Percentiles rank a stretch among this genome's conserved stretches.
Evolutionary conservation across 768 basidiomycete species (phyloP).

Genomic region (Pisolithus microcarpus): DNA sequence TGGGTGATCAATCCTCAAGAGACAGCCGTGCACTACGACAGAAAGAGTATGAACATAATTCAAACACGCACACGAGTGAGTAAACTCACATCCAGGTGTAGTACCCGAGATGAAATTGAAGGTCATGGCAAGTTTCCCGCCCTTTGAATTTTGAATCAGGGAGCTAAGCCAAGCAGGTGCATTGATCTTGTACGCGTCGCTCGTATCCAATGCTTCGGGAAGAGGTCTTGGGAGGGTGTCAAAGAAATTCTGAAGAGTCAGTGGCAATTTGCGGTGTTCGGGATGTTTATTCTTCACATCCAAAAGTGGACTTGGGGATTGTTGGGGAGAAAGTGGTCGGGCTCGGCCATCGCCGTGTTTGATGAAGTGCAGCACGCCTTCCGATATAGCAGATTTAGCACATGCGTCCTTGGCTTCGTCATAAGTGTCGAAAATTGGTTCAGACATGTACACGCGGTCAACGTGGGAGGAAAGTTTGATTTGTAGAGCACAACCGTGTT

Average conservation of each 20-base stretch:
- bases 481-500: constrained; percentile 50
- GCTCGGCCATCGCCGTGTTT: constrained; percentile 47
- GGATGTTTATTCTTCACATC: constrained; percentile 5
- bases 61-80: not conserved
- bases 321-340: constrained; percentile 24
- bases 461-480: constrained; percentile 46
- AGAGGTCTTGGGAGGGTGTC: constrained; percentile 62
- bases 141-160: constrained; percentile 44
- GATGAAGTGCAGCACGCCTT: constrained; percentile 56
- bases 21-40: constrained; percentile 49
- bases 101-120: constrained; percentile 42
- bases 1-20: constrained; percentile 52
- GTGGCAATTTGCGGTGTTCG: constrained; percentile 13
- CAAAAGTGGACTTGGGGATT: not conserved
- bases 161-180: constrained; percentile 48
- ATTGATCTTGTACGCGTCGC: constrained; percentile 45
- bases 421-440: constrained; percentile 34
- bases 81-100: constrained; percentile 37
- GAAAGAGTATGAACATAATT: constrained; percentile 3
- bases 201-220: constrained; percentile 44
- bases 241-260: constrained; percentile 51
- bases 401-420: constrained; percentile 46
- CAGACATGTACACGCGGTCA: constrained; percentile 46
- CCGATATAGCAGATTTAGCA: constrained; percentile 44
- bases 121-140: constrained; percentile 35